Evolutionary conservation across 148 eudicot genomes (phyloP).

Genomic region (Fagopyrum homotropicum): DNA sequence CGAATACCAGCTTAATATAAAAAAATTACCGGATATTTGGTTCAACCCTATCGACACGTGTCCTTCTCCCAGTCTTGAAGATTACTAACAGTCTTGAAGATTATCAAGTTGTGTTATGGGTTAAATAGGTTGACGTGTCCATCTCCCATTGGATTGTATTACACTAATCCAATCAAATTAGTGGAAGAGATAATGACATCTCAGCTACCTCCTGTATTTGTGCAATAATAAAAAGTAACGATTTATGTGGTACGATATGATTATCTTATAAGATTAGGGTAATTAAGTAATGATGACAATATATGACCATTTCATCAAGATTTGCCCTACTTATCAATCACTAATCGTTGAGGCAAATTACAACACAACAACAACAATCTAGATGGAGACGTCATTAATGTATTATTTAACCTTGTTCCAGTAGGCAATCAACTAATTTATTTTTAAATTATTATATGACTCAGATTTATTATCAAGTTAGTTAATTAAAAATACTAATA

Average conservation of each 20-base stretch:
- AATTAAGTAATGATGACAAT: constrained; percentile 25
- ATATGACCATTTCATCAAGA: constrained; percentile 30
- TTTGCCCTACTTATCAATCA: constrained; percentile 15
- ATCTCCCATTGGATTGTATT: neutral
- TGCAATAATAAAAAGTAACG: constrained; percentile 9
- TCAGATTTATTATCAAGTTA: neutral
- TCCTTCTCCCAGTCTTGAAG: no score
- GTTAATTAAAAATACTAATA: neutral
- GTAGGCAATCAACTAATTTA: constrained; percentile 7
- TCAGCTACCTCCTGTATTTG: constrained; percentile 33
- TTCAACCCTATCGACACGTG: no score
- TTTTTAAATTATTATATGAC: neutral
- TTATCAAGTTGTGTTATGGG: neutral
- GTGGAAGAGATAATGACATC: neutral
- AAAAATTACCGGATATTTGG: no score
- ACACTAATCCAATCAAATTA: neutral
- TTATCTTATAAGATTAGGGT: constrained; percentile 20
- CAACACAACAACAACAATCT: constrained; percentile 16
- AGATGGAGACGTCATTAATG: neutral
- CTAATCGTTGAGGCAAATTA: constrained; percentile 18
- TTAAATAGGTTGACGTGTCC: neutral
- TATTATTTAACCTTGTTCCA: constrained; percentile 2
- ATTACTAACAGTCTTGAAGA: neutral
- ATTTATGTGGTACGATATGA: constrained; percentile 20
- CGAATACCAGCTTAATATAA: no score